phyloP scores from a whole-genome alignment of 306 rosid genomes.

The Trichosanthes cucumerina region DNA sequence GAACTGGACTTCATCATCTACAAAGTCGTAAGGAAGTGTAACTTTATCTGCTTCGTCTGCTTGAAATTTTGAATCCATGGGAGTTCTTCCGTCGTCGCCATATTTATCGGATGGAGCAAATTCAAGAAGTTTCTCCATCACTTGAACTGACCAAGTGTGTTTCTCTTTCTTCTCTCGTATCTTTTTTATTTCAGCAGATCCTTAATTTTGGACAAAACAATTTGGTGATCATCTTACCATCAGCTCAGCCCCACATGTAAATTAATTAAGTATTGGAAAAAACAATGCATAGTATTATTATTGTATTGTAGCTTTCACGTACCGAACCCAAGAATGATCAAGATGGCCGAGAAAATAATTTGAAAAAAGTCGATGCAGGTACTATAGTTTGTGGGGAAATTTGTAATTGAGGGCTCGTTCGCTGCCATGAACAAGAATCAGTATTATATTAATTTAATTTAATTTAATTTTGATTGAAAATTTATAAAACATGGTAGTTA shows the following conservation, averaged over 20 bases:
- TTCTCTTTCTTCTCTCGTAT: background rate
- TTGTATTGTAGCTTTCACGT: background rate
- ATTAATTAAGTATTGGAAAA: too few species aligned
- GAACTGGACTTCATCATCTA: background rate
- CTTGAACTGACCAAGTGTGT: background rate
- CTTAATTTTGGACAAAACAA: background rate
- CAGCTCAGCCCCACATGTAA: too few species aligned
- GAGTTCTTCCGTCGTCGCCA: background rate
- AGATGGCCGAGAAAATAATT: slow-evolving; percentile 8
- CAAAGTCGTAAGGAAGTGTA: background rate
- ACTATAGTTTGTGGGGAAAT: slow-evolving; percentile 12
- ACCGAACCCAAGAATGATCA: slow-evolving; percentile 18
- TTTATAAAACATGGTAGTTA: too few species aligned
- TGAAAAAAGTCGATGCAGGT: slow-evolving; percentile 12
- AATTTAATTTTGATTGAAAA: too few species aligned
- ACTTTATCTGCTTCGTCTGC: too few species aligned
- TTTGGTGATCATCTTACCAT: too few species aligned
- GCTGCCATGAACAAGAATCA: background rate
- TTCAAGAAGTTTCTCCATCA: too few species aligned
- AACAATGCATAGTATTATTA: background rate
- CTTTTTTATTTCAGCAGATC: background rate
- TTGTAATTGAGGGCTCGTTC: background rate
- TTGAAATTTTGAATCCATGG: background rate
- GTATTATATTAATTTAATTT: background rate
- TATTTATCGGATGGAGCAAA: too few species aligned